Evolutionary conservation across 306 rosid species (phyloP).

Genomic region (Cicer arietinum): DNA sequence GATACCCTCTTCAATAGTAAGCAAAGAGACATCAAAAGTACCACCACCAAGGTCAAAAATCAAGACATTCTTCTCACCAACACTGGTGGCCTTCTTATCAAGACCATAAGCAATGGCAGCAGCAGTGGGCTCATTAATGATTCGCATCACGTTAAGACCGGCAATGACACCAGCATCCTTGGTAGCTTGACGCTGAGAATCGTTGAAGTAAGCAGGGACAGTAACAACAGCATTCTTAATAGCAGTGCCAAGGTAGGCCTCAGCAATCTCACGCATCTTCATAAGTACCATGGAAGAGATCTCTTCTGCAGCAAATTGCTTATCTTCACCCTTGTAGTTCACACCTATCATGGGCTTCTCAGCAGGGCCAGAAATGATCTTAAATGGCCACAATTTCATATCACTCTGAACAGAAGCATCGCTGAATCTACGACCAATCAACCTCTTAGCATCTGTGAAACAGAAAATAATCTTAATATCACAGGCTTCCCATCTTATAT

Average conservation of each 20-base stretch:
- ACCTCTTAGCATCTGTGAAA: constrained; percentile 64
- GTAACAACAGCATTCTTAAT: constrained; percentile 74
- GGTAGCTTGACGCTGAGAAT: no score
- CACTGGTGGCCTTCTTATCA: no score
- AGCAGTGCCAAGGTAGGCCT: constrained; percentile 65
- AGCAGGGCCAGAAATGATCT: constrained; percentile 60
- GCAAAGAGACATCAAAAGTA: no score
- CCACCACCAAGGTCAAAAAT: no score
- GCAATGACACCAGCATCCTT: no score
- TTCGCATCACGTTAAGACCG: no score
- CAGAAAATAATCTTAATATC: neutral
- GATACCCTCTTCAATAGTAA: no score
- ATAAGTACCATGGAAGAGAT: constrained; percentile 72
- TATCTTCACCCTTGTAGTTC: constrained; percentile 72
- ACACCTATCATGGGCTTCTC: constrained; percentile 72
- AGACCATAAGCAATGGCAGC: no score
- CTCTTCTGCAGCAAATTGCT: constrained; percentile 69
- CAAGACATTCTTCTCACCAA: no score
- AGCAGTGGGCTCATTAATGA: no score
- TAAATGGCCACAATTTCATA: constrained; percentile 72
- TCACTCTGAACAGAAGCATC: constrained; percentile 71
- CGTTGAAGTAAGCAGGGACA: constrained; percentile 74
- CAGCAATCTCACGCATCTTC: constrained; percentile 82
- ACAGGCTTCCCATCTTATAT: neutral
- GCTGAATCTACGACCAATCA: constrained; percentile 67